Evolutionary conservation across 2,329 filamentous ascomycete genomes (phyloP).

Genomic region (Hypoxylon sp.): DNA sequence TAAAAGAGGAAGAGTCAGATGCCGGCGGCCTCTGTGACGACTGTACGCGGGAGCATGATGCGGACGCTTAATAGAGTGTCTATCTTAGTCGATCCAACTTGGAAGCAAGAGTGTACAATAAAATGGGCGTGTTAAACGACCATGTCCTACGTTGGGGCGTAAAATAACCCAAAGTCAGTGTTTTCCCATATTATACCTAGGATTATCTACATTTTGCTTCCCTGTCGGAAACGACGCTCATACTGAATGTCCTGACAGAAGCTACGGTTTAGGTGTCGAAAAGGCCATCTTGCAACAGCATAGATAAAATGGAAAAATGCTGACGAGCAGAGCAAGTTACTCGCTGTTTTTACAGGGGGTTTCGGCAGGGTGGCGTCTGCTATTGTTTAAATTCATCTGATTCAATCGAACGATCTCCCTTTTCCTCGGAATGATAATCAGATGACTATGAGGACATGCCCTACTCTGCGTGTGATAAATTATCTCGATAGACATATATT

Average conservation of each 20-base stretch:
- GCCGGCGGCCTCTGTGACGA: constrained; percentile 52
- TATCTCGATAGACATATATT: constrained; percentile 20
- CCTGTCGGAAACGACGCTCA: neutral
- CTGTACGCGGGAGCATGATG: constrained; percentile 48
- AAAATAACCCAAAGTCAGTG: constrained; percentile 1
- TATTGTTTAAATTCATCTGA: constrained; percentile 22
- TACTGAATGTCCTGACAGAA: neutral
- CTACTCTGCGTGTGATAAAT: neutral
- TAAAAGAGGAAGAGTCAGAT: constrained; percentile 49
- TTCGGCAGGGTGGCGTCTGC: constrained; percentile 6
- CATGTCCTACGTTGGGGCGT: neutral
- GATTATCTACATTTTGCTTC: neutral
- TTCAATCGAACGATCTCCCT: constrained; percentile 19
- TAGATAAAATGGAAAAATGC: constrained; percentile 12
- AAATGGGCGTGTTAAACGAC: constrained; percentile 4
- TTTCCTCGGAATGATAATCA: constrained; percentile 15
- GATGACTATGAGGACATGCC: constrained; percentile 25
- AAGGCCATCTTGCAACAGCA: constrained; percentile 3
- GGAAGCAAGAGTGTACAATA: neutral
- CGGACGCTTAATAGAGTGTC: constrained; percentile 24
- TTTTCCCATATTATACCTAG: neutral
- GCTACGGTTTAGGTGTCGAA: neutral
- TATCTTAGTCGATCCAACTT: neutral
- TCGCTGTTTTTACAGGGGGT: constrained; percentile 2
- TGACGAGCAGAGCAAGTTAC: constrained; percentile 2